phyloP scores from a whole-genome alignment of 106 monocot genomes.

The Dioscorea zingiberensis region DNA sequence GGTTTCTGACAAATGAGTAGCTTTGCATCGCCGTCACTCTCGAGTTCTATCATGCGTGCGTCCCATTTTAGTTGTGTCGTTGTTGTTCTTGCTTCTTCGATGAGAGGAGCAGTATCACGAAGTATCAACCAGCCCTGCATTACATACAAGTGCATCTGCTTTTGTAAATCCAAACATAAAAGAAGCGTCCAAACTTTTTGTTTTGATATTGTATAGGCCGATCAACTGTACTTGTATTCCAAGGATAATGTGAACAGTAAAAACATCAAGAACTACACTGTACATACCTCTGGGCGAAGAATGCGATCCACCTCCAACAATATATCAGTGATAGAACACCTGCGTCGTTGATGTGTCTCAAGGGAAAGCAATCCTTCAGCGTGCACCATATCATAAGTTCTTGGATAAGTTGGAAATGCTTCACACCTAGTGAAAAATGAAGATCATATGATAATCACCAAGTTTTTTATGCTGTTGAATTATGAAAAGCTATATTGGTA shows the following conservation, averaged over 20 bases:
- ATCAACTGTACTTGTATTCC: no score
- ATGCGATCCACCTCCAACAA: slow-evolving; percentile 90
- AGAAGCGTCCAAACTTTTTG: no score
- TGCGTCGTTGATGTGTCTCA: slow-evolving; percentile 32
- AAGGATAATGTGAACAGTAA: no score
- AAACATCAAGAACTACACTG: not conserved
- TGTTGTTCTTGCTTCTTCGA: slow-evolving; percentile 48
- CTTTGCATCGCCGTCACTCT: slow-evolving; percentile 53
- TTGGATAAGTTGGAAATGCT: slow-evolving; percentile 96
- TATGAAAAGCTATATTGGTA: not conserved
- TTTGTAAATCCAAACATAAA: no score
- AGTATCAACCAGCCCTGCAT: slow-evolving; percentile 87
- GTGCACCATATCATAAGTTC: slow-evolving; percentile 96
- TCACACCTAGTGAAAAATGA: slow-evolving; percentile 60
- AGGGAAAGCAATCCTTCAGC: slow-evolving; percentile 75
- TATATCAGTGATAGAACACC: slow-evolving; percentile 70
- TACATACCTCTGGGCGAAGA: slow-evolving; percentile 80
- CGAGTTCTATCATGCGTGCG: slow-evolving; percentile 48
- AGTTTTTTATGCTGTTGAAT: not conserved
- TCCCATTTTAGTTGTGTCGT: slow-evolving; percentile 69
- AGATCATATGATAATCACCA: not conserved
- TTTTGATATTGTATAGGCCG: no score
- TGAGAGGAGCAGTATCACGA: slow-evolving; percentile 45
- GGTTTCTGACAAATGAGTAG: slow-evolving; percentile 85
- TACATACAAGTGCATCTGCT: slow-evolving; percentile 34